phyloP scores from a whole-genome alignment of 805 yeast species.

The Candida vaughaniae region DNA sequence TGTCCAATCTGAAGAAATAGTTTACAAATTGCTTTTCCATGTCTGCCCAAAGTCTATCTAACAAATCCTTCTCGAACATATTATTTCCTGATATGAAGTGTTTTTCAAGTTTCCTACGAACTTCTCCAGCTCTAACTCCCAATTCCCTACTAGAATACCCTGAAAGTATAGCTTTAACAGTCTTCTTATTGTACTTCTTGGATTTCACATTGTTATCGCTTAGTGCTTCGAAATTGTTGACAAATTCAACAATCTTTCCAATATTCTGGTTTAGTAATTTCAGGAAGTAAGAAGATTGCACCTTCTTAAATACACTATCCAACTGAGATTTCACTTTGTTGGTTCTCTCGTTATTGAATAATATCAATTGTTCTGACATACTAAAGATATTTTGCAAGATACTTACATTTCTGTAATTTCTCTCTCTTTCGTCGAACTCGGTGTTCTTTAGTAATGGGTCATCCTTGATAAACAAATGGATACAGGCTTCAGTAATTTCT shows the following conservation, averaged over 20 bases:
- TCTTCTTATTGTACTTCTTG: conserved; percentile 61
- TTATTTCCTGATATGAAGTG: conserved; percentile 47
- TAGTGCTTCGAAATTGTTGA: conserved; percentile 59
- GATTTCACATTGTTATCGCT: conserved; percentile 53
- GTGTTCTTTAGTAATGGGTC: conserved; percentile 44
- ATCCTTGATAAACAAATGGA: conserved; percentile 36
- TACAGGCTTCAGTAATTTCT: conserved; percentile 31
- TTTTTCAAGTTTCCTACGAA: conserved; percentile 54
- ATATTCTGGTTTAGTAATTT: conserved; percentile 45
- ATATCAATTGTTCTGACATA: conserved; percentile 30
- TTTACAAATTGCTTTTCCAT: conserved; percentile 62
- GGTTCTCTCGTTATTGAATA: conserved; percentile 22
- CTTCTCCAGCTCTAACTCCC: conserved; percentile 49
- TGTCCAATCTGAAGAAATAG: conserved; percentile 53
- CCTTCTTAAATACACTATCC: conserved; percentile 25
- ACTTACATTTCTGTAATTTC: conserved; percentile 39
- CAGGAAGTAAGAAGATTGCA: conserved; percentile 32
- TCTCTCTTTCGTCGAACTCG: conserved; percentile 44
- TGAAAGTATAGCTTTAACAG: conserved; percentile 55
- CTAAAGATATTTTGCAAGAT: conserved; percentile 39
- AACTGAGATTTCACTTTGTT: conserved; percentile 23
- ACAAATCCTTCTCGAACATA: conserved; percentile 51
- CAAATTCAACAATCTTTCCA: conserved; percentile 67
- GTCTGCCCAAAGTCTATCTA: conserved; percentile 67
- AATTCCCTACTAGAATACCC: conserved; percentile 62